Percentiles rank a stretch among this genome's conserved stretches.
phyloP scores from a whole-genome alignment of 2,329 filamentous ascomycete species.

The Teratosphaeria pseudoeucalypti region DNA sequence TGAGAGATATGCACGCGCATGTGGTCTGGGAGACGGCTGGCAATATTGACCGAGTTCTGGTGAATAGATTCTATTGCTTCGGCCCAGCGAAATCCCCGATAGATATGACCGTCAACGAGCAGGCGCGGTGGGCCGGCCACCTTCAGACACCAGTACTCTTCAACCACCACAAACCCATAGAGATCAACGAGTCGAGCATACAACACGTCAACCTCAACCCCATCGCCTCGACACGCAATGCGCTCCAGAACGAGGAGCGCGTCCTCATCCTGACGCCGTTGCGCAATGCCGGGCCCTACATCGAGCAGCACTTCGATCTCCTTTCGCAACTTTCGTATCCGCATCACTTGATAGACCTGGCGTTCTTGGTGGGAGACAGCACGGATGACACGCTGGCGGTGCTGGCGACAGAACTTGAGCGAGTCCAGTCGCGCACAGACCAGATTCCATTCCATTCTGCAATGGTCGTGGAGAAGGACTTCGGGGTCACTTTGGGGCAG shows the following conservation, averaged over 20 bases:
- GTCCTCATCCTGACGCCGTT: constrained; percentile 87
- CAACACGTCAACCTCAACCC: constrained; percentile 73
- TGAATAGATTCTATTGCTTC: constrained; percentile 84
- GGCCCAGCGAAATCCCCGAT: constrained; percentile 91
- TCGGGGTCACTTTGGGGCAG: constrained; percentile 65
- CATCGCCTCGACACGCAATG: constrained; percentile 70
- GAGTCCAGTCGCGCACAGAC: constrained; percentile 69
- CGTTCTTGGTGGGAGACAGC: constrained; percentile 87
- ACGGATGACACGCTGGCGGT: constrained; percentile 85
- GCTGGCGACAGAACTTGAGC: constrained; percentile 72
- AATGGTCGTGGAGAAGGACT: constrained; percentile 83
- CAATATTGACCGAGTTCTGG: constrained; percentile 6
- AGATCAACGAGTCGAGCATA: constrained; percentile 73
- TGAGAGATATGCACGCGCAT: constrained; percentile 37
- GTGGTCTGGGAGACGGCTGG: background rate
- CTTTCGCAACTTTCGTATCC: constrained; percentile 84
- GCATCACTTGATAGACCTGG: constrained; percentile 88
- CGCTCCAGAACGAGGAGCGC: constrained; percentile 69
- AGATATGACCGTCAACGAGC: constrained; percentile 87
- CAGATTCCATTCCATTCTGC: constrained; percentile 77
- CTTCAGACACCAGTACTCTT: constrained; percentile 88
- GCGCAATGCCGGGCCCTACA: constrained; percentile 72
- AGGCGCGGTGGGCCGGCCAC: constrained; percentile 79
- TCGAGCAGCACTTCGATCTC: constrained; percentile 88
- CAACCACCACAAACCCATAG: constrained; percentile 84